Conservation (phyloP, 2,329 filamentous ascomycete species). For the Westerdykella sp. region DNA sequence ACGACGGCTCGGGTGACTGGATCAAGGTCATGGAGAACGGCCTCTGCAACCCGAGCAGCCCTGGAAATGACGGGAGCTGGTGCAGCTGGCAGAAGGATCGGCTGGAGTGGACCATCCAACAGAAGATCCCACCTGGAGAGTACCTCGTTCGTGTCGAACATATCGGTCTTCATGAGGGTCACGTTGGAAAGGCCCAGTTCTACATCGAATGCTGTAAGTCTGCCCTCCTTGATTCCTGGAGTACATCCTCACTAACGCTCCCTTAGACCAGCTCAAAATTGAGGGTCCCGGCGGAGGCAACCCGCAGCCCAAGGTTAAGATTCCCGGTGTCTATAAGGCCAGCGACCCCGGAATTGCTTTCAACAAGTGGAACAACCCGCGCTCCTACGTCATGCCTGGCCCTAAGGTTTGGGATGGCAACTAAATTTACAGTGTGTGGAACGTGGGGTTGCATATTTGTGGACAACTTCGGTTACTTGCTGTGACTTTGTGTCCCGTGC, state of each 20-base stretch:
- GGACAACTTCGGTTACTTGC: no score
- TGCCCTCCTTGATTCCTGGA: background rate
- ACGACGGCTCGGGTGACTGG: constrained; percentile 57
- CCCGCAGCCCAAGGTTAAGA: constrained; percentile 41
- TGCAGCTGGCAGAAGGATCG: constrained; percentile 37
- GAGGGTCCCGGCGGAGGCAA: constrained; percentile 38
- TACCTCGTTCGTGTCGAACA: constrained; percentile 35
- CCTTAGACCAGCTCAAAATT: constrained; percentile 45
- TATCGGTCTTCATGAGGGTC: constrained; percentile 29
- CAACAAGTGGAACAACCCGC: constrained; percentile 39
- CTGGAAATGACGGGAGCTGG: constrained; percentile 22
- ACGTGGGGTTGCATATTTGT: background rate
- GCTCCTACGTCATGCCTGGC: constrained; percentile 28
- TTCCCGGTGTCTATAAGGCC: constrained; percentile 46
- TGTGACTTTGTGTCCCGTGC: no score
- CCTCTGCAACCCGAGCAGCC: constrained; percentile 20
- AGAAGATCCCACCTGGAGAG: constrained; percentile 36
- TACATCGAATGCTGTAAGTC: constrained; percentile 29
- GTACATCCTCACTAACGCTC: constrained; percentile 6
- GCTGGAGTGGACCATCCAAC: constrained; percentile 42
- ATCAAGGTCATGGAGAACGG: constrained; percentile 32
- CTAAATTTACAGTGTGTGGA: background rate
- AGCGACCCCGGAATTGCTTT: constrained; percentile 46
- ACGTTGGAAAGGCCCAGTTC: constrained; percentile 25
- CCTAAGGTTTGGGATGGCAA: constrained; percentile 20